Evolutionary conservation across 805 yeast genomes (phyloP), one percentile per base, ranked within the genome.

Genomic region (Kluyveromyces wickerhamii): DNA sequence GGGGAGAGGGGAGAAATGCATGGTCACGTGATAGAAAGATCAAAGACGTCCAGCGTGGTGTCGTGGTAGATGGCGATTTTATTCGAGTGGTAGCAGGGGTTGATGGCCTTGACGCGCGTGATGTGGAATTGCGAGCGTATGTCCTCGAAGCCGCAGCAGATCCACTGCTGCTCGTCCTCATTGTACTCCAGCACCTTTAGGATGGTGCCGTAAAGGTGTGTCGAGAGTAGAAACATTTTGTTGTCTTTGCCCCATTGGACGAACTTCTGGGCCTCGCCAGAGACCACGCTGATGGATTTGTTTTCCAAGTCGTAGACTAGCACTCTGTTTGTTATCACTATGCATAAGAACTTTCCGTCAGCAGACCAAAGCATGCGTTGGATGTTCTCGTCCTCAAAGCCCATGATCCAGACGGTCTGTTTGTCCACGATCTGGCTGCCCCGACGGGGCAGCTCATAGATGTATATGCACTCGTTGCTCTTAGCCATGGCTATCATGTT

Each of bases 81-180:
- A 22, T 22, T 20, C 11, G 15, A 11, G 7, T 16, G 9, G 24
- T 12, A 12, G 11, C 21, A 21, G 19, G 19, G 21, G 26, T 21
- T 12, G 17, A 30, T 17, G 26, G 25, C 23, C n/a, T 21, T 16
- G n/a, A 22, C 33, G 9, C 15, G 15, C 13, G 13, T 14, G 17
- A 30, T 30, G 16, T 22, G 17, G 22, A 30, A 30, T 19, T 30
- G 33, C 12, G 33, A 30, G 9, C 33, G 25, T 10, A 30, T 21
- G 16, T 30, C 33, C 16, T 30, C 33, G 26, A 30, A 30, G 16
- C 33, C 33, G 16, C 26, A 20, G 26, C 33, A 30, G 25, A 30
- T 30, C 33, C 33, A 30, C 16, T 30, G 33, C 19, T 30, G 23
- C 19, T 21, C 25, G 10, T 30, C 33, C 17, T 30, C 11, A n/a